A percentile compares a stretch with the other conserved stretches of the same genome.
Conservation (phyloP, 345 rosid species). For the Mangifera indica region DNA sequence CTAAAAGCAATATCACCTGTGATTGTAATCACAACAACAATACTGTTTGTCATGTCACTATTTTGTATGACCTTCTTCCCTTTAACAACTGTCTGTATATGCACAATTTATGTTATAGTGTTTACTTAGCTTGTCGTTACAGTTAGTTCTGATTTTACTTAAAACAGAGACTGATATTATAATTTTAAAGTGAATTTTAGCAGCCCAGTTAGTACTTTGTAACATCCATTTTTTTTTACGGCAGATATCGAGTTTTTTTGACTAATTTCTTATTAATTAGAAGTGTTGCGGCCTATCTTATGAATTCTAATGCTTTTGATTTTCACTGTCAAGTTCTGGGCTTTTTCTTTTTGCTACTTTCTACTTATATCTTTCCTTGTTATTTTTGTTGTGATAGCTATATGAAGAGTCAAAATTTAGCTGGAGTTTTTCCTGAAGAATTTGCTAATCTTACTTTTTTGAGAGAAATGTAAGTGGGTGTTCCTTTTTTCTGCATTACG, state of each 20-base stretch:
- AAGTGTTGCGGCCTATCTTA: neutral
- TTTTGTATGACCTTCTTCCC: constrained; percentile 42
- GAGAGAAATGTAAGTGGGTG: constrained; percentile 47
- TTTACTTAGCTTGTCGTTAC: too few relatives aligned
- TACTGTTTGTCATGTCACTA: constrained; percentile 57
- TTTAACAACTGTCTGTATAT: neutral
- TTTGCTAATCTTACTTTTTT: constrained; percentile 58
- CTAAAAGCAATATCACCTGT: constrained; percentile 42
- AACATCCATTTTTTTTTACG: too few relatives aligned
- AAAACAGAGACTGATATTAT: too few relatives aligned
- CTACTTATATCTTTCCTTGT: neutral
- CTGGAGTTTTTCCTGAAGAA: constrained; percentile 67
- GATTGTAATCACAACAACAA: constrained; percentile 47
- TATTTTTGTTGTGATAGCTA: constrained; percentile 33
- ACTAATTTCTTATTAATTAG: neutral
- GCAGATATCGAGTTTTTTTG: too few relatives aligned
- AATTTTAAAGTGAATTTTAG: too few relatives aligned
- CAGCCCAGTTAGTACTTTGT: too few relatives aligned
- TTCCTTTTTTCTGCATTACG: neutral
- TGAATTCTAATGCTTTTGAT: neutral
- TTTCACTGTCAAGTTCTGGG: neutral
- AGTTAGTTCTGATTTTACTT: neutral
- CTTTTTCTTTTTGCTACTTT: neutral
- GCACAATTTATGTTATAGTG: neutral
- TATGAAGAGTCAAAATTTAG: constrained; percentile 53